Evolutionary conservation across 2,329 filamentous ascomycete genomes (phyloP).

Genomic region (Clarireedia paspali): DNA sequence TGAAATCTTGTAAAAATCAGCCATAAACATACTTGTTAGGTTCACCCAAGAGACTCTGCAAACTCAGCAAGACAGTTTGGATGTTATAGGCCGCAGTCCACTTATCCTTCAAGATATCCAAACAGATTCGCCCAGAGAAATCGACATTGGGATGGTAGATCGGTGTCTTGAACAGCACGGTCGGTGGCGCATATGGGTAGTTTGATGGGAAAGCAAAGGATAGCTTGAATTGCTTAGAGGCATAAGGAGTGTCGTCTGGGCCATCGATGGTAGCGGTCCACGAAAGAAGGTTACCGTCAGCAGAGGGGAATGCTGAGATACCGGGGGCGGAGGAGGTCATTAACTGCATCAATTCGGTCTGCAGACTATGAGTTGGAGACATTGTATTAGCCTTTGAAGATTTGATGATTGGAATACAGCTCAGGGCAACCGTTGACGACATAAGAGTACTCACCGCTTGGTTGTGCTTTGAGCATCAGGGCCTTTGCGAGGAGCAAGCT

Average conservation of each 20-base stretch:
- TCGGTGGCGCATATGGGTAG: conserved; percentile 87
- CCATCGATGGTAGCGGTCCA: conserved; percentile 95
- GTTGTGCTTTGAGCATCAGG: conserved; percentile 67
- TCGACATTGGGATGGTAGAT: conserved; percentile 99
- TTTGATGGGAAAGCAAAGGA: conserved; percentile 83
- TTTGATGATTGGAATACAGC: neutral
- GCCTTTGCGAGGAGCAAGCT: conserved; percentile 50
- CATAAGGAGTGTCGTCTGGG: conserved; percentile 86
- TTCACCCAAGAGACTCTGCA: conserved; percentile 92
- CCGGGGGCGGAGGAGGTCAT: conserved; percentile 94
- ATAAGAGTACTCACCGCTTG: conserved; percentile 53
- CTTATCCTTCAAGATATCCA: conserved; percentile 98
- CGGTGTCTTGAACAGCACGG: conserved; percentile 93
- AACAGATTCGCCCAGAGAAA: conserved; percentile 91
- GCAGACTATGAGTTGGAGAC: conserved; percentile 52
- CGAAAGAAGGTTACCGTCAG: conserved; percentile 79
- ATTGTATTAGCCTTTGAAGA: neutral
- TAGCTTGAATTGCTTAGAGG: conserved; percentile 82
- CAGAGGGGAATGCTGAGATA: conserved; percentile 88
- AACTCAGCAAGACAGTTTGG: conserved; percentile 81
- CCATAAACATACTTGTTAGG: conserved; percentile 79
- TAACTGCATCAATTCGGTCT: conserved; percentile 96
- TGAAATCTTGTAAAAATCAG: neutral
- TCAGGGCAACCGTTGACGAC: neutral
- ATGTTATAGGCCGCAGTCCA: conserved; percentile 98